Conservation (phyloP, 2,329 filamentous ascomycete species). For the Aschersonia sp. region DNA sequence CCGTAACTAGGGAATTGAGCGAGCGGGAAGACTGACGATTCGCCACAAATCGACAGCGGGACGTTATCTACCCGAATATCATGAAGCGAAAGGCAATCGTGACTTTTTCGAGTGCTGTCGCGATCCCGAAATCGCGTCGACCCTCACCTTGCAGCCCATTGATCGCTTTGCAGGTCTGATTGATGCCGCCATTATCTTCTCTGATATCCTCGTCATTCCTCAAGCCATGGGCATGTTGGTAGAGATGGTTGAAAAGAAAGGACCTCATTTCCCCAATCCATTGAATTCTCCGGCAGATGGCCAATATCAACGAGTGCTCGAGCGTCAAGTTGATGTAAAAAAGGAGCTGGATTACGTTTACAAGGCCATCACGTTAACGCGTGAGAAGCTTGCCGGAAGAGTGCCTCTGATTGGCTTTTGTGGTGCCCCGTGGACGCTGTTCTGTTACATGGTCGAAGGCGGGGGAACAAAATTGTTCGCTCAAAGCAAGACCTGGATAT, state of each 20-base stretch:
- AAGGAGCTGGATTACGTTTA: slow-evolving; percentile 87
- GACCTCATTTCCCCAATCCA: slow-evolving; percentile 83
- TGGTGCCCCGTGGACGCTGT: slow-evolving; percentile 87
- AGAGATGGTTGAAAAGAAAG: slow-evolving; percentile 96
- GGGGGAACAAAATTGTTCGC: slow-evolving; percentile 92
- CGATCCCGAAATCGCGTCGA: slow-evolving; percentile 80
- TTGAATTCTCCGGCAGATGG: slow-evolving; percentile 64
- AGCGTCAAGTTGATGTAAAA: slow-evolving; percentile 67
- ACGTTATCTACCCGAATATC: slow-evolving; percentile 94
- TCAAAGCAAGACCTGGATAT: slow-evolving; percentile 93
- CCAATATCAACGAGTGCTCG: slow-evolving; percentile 68
- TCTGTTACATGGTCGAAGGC: slow-evolving; percentile 99
- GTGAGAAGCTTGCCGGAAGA: slow-evolving; percentile 72
- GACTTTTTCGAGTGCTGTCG: slow-evolving; percentile 99
- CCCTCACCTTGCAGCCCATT: slow-evolving; percentile 84
- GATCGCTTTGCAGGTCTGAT: slow-evolving; percentile 82
- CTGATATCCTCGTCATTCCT: slow-evolving; percentile 92
- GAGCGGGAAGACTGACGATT: background rate
- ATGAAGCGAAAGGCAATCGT: slow-evolving; percentile 75
- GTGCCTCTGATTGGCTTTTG: slow-evolving; percentile 95
- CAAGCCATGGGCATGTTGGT: slow-evolving; percentile 98
- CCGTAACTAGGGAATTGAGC: background rate
- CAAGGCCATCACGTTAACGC: slow-evolving; percentile 81
- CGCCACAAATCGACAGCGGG: slow-evolving; percentile 46
- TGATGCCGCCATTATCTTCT: slow-evolving; percentile 97